phyloP scores from a whole-genome alignment of 164 flowering plant species.

The Magnolia officinalis region DNA sequence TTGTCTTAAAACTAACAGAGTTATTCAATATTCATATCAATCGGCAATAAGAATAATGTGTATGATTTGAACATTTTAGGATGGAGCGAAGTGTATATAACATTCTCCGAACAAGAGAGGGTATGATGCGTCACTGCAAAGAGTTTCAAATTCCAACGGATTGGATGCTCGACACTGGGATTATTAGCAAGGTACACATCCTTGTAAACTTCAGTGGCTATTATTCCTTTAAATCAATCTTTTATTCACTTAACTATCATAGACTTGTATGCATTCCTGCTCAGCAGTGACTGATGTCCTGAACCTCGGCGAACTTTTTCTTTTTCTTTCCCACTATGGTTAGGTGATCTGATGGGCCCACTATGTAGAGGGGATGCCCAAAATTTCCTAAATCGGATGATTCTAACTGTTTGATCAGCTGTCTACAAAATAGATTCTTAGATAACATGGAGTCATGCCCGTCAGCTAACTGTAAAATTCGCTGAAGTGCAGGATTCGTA shows the following conservation, averaged over 20 bases:
- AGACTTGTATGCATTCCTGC: not conserved
- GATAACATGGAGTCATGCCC: no score
- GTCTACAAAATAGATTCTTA: no score
- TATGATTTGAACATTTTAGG: slow-evolving; percentile 26
- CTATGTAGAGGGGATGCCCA: no score
- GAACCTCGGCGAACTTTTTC: no score
- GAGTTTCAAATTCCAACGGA: slow-evolving; percentile 76
- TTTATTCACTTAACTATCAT: not conserved
- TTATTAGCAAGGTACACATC: slow-evolving; percentile 62
- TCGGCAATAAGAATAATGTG: not conserved
- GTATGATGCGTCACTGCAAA: slow-evolving; percentile 60
- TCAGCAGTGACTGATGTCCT: no score
- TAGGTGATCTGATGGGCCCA: no score
- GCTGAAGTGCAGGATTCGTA: no score
- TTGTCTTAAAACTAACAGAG: not conserved
- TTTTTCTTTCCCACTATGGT: no score
- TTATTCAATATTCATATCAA: not conserved
- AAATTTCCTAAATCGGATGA: no score
- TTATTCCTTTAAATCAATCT: not conserved
- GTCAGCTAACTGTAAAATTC: no score
- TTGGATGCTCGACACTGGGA: slow-evolving; percentile 91
- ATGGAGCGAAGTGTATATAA: slow-evolving; percentile 72
- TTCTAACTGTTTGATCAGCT: no score
- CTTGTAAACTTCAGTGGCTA: not conserved
- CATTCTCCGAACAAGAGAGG: slow-evolving; percentile 64